Percentiles rank a stretch among this genome's conserved stretches.
phyloP scores from a whole-genome alignment of 2,329 filamentous ascomycete species.

The Alternaria brassicae region DNA sequence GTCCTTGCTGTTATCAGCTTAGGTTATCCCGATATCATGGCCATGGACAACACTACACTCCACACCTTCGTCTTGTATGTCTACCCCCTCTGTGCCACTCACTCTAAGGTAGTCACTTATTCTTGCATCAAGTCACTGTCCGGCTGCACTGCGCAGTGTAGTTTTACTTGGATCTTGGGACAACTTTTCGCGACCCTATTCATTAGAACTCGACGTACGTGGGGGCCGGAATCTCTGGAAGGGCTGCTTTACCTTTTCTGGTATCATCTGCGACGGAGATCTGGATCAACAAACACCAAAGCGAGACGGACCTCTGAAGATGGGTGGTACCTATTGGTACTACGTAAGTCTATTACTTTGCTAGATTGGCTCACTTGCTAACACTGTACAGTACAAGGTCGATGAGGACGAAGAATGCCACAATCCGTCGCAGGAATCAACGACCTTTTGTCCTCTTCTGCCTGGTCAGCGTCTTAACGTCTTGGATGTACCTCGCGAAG shows the following conservation, averaged over 20 bases:
- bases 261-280: slow-evolving; percentile 83
- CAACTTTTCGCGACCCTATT: slow-evolving; percentile 82
- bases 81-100: slow-evolving; percentile 24
- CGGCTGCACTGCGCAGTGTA: slow-evolving; percentile 67
- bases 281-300: slow-evolving; percentile 59
- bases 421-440: slow-evolving; percentile 75
- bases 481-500: slow-evolving; percentile 77
- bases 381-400: slow-evolving; percentile 73
- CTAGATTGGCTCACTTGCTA: slow-evolving; percentile 9
- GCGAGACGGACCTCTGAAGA: slow-evolving; percentile 81
- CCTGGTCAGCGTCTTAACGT: slow-evolving; percentile 89
- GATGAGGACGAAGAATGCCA: slow-evolving; percentile 81
- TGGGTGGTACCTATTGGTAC: slow-evolving; percentile 95
- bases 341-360: slow-evolving; percentile 68
- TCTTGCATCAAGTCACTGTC: slow-evolving; percentile 42
- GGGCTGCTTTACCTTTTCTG: slow-evolving; percentile 84
- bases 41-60: slow-evolving; percentile 63
- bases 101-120: slow-evolving; percentile 31
- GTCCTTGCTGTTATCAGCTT: slow-evolving; percentile 39
- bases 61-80: slow-evolving; percentile 65
- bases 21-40: slow-evolving; percentile 34
- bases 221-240: slow-evolving; percentile 80
- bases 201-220: slow-evolving; percentile 80
- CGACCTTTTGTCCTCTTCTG: slow-evolving; percentile 81
- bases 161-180: slow-evolving; percentile 93